Evolutionary conservation across 1,139 yeast genomes (phyloP).

Genomic region (Pichia sp.): DNA sequence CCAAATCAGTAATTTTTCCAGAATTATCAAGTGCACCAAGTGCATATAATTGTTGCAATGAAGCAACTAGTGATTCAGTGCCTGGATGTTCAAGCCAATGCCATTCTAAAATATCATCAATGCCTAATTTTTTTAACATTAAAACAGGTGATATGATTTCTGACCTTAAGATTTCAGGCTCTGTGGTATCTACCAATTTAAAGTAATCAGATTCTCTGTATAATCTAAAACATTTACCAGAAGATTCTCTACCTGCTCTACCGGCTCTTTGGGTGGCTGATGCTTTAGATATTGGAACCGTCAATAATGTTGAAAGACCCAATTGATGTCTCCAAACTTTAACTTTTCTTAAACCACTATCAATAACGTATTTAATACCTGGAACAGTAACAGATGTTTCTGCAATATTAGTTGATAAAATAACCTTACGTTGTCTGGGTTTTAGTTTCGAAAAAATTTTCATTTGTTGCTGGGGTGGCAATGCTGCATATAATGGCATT

Average conservation of each 20-base stretch:
- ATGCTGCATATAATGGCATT: constrained; percentile 86
- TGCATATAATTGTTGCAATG: constrained; percentile 70
- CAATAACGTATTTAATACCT: constrained; percentile 91
- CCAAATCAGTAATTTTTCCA: constrained; percentile 72
- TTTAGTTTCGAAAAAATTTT: constrained; percentile 63
- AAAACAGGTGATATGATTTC: constrained; percentile 81
- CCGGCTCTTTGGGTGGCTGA: constrained; percentile 96
- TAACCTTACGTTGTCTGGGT: constrained; percentile 65
- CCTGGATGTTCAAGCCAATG: constrained; percentile 93
- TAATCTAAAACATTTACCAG: constrained; percentile 84
- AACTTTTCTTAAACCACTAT: constrained; percentile 86
- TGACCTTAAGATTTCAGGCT: constrained; percentile 84
- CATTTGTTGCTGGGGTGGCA: constrained; percentile 79
- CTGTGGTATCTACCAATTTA: constrained; percentile 69
- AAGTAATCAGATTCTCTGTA: constrained; percentile 68
- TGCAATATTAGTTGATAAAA: constrained; percentile 90
- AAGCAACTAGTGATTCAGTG: constrained; percentile 65
- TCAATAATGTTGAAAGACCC: constrained; percentile 83
- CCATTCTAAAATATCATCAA: constrained; percentile 79
- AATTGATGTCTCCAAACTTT: constrained; percentile 91
- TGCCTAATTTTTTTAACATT: constrained; percentile 76
- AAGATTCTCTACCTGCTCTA: constrained; percentile 96
- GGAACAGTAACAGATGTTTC: constrained; percentile 95
- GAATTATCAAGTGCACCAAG: constrained; percentile 71
- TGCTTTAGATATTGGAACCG: constrained; percentile 90